Evolutionary conservation across 2,329 filamentous ascomycete genomes (phyloP), one percentile per base, ranked within the genome.

Genomic region (Colletotrichum sp.): DNA sequence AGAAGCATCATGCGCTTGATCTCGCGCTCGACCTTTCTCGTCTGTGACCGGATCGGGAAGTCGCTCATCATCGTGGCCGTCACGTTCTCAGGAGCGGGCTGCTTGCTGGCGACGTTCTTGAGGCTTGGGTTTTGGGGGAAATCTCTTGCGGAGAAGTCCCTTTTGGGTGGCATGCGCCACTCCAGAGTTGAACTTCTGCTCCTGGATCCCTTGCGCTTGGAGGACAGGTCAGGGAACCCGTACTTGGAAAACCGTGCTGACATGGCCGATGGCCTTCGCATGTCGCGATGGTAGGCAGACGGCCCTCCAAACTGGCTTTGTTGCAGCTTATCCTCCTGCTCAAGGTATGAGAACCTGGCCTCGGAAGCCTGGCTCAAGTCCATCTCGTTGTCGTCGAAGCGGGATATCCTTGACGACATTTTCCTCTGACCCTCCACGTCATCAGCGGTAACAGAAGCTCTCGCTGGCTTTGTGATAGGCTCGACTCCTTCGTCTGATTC

Each of bases 1-100:
- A 86, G 78, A 9, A 85, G 76, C 25, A 86, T 79, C 76, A 85
- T 82, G 64, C 80, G 81, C 62, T 80, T 80, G 32, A 83, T 78
- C 71, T 81, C 79, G 58, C 72, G 78, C 76, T 79, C 77, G 28
- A 78, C 73, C 52, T 78, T 74, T n/a, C 72, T 77, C 56, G 78
- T 77, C 60, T 75, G 72, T 32, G 55, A 70, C 18, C 76, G 78
- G 30, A 78, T 71, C 25, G 78, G 78, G 52, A 79, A 79, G 61
- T 74, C 72, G 71, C 77, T 78, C 62, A 74, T 62, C 43, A 74
- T 76, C 0, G 76, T 77, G 3, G 62, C 69, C 4, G 71, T 68
- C 25, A 70, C 70, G 10, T 73, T 61, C 5, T 61, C 25, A 13
- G 48, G 6, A 52, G 6, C 60, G 6, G 32, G 16, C 13, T 60